Base-by-base conservation (phyloP, 768 basidiomycete genomes). In the Punctularia strigosozonata region DNA sequence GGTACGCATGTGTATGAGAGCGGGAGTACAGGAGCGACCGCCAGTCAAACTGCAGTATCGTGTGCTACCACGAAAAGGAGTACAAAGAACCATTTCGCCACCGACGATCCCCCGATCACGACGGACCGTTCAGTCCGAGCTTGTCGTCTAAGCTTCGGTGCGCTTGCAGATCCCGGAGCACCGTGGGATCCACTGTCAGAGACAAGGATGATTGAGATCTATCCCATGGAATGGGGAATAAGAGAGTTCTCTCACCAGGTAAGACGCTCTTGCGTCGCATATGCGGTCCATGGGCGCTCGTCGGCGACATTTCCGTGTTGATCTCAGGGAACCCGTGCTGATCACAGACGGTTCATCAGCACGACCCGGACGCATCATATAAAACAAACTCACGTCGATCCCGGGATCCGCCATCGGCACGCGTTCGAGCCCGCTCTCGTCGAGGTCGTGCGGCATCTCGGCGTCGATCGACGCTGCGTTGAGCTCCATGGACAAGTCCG, bases 381-480 rank as follows among this genome's bases (percentile, higher is more conserved):
- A 39, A 7, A 50, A 47, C 32, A 46, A 42, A 74, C 83, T 67
- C 62, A 84, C 84, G 59, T 85, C 81, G 50, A 86, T 58, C 31
- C 83, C 89, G 43, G 89, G 88, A 62, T 92, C 90, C 32, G 89
- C 89, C 73, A 86, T 83, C 23, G 90, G 90, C 20, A 92, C 86
- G 44, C 85, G 66, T 56, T 92, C 90, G 39, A 92, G 71, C 26
- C 85, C 86, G 43, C 71, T 73, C 52, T 86, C 84, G 46, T 87
- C 83, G 47, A 87, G 53, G 51, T 84, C 78, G 45, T 73, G 73
- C 8, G 75, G 66, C 8, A 65, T 52, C 43, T 73, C 73, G 5
- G 62, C 77, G 40, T 90, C 88, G 39, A 90, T 78, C 6, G 85
- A 79, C 31, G 80, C 77, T 5, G 83, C 81, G 52, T 78, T 85